Evolutionary conservation across 2,329 filamentous ascomycete species (phyloP), one percentile per base, ranked within the genome.

Genomic region (Phialophora macrospora): DNA sequence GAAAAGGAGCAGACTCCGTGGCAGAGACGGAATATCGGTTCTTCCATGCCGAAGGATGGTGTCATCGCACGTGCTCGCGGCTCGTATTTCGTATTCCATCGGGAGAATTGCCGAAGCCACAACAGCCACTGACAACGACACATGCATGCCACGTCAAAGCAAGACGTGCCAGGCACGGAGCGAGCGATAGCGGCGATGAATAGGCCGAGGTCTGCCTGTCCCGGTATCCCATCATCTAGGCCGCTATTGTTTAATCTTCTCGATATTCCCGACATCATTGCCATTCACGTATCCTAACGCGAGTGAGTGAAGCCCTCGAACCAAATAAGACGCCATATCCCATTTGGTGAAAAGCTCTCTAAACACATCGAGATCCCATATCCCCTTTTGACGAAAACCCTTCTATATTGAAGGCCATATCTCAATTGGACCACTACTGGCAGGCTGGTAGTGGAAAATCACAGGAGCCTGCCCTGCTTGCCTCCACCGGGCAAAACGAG

Each of bases 31-130:
- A 51, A 17, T 51, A 51, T 26, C 12, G 6, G 20, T 51, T 51
- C 3, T 26, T 51, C 48, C 48, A 26, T 8, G 17, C 38, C 38
- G 38, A 44, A 44, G 7, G 14, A 44, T 44, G 38, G 38, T 8
- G 38, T n/a, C 38, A 44, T 44, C 14, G 14, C 38, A 41, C 17
- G 38, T 41, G 38, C 14, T 5, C 6, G 9, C 20, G n/a, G 17
- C 41, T 59, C 17, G 56, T 59, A 17, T 20, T 32, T 46, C 41
- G 24, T 44, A 22, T 46, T 6, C 24, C 26, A 52, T 34, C 44
- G 57, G 57, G 46, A 44, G 26, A 60, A 49, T 51, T 51, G 57
- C 57, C 57, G 57, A 60, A 38, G 52, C 28, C 22, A 26, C 26
- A 52, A 5, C 7, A 24, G 20, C 20, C 28, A 34, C 28, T n/a